These are phyloP conservation scores for Nidula microcarpa DNA, from an alignment of 768 basidiomycete species.

Conservation along the genomic window DNA sequence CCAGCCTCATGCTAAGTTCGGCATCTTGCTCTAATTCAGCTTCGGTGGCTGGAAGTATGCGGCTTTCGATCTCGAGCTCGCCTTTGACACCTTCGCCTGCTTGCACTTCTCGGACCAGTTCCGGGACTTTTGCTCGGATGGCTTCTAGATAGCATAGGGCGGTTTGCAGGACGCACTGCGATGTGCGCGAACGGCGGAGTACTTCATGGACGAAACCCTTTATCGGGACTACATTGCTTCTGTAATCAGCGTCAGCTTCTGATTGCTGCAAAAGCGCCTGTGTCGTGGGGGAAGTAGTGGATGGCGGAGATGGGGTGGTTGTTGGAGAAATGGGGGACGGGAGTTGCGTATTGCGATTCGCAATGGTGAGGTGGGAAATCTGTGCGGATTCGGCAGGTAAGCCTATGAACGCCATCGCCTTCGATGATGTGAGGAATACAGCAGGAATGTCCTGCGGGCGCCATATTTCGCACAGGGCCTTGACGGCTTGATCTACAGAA, in stretches of 20 bases:
- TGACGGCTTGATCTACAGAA: conserved; percentile 70
- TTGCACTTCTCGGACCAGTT: conserved; percentile 52
- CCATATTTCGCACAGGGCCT: conserved; percentile 78
- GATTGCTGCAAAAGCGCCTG: neutral
- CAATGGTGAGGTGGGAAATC: conserved; percentile 6
- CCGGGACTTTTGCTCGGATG: conserved; percentile 67
- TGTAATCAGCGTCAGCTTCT: conserved; percentile 14
- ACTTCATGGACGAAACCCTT: conserved; percentile 87
- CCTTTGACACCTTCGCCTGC: conserved; percentile 34
- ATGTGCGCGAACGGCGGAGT: conserved; percentile 80
- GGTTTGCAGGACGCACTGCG: conserved; percentile 79
- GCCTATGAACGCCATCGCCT: conserved; percentile 22
- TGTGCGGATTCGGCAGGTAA: conserved; percentile 8
- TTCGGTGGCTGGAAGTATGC: conserved; percentile 38
- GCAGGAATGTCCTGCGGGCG: conserved; percentile 69
- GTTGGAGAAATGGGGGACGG: conserved; percentile 48
- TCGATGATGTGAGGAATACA: conserved; percentile 34
- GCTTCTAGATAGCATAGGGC: conserved; percentile 88
- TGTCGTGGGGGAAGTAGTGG: neutral
- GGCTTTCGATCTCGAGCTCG: conserved; percentile 37
- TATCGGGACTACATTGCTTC: conserved; percentile 50
- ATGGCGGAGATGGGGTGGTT: conserved; percentile 21
- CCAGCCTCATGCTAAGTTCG: conserved; percentile 18
- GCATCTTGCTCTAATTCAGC: conserved; percentile 39
- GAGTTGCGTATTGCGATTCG: conserved; percentile 35